phyloP scores from a whole-genome alignment of 176 grass and related monocot genomes.

The Rhynchospora tenuis region DNA sequence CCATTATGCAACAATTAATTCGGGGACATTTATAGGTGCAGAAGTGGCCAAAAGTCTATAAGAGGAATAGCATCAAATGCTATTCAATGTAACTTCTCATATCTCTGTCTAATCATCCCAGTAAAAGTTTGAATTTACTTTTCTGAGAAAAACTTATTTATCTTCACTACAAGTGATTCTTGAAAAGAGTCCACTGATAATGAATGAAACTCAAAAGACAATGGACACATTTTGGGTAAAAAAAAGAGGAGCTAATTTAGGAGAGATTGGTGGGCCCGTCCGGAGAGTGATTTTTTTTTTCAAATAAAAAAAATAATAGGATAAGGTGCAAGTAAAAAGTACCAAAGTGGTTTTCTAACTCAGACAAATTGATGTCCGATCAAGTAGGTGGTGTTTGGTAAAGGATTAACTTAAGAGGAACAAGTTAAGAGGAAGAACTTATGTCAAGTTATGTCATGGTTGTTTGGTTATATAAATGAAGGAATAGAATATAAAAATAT shows the following conservation, averaged over 20 bases:
- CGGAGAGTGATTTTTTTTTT: not conserved
- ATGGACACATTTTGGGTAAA: not conserved
- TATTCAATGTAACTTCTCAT: not conserved
- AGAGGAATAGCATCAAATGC: not conserved
- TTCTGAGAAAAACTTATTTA: not conserved
- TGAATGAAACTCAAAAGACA: not conserved
- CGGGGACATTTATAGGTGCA: not conserved
- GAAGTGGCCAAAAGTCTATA: not conserved
- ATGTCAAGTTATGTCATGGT: no score
- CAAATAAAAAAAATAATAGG: not conserved
- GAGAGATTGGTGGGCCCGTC: not conserved
- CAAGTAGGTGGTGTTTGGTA: no score
- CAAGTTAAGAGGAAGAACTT: no score
- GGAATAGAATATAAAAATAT: no score
- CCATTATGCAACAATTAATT: not conserved
- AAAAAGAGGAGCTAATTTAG: not conserved
- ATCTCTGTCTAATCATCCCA: not conserved
- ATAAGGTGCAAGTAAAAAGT: not conserved
- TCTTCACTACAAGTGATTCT: not conserved
- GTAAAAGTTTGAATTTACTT: not conserved
- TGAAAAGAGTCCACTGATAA: not conserved
- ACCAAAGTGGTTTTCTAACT: not conserved
- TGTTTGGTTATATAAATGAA: no score
- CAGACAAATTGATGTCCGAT: not conserved
- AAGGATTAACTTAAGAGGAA: no score